A percentile compares a stretch with the other conserved stretches of the same genome.
Evolutionary conservation across 75 land plant genomes (phyloP).

Genomic region (Picea glauca): DNA sequence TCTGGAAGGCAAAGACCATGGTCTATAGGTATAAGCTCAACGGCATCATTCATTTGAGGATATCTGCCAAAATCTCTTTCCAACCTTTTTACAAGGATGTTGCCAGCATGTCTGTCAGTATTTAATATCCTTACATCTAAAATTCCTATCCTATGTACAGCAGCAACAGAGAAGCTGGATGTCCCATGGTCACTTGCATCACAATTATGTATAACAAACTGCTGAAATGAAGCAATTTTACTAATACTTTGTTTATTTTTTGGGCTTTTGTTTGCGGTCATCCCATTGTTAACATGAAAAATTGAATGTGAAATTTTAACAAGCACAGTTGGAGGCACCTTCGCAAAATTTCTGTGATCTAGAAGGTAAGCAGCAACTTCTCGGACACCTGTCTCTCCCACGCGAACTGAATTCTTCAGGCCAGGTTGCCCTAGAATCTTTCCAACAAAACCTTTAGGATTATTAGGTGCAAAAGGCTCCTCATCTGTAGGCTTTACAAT

Average conservation of each 20-base stretch:
- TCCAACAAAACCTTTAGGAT: slow-evolving; percentile 46
- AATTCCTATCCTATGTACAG: slow-evolving; percentile 50
- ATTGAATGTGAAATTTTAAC: slow-evolving; percentile 39
- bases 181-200: slow-evolving; percentile 50
- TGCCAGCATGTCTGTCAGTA: slow-evolving; percentile 54
- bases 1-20: slow-evolving; percentile 57
- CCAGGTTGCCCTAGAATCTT: slow-evolving; percentile 41
- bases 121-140: slow-evolving; percentile 45
- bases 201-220: slow-evolving; percentile 44
- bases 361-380: slow-evolving; percentile 52
- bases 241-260: slow-evolving; percentile 7
- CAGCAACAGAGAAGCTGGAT: slow-evolving; percentile 43
- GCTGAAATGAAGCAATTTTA: slow-evolving; percentile 50
- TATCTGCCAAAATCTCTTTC: slow-evolving; percentile 7
- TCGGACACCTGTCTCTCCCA: slow-evolving; percentile 46
- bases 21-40: slow-evolving; percentile 53
- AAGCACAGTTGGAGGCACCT: slow-evolving; percentile 44
- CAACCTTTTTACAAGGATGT: slow-evolving; percentile 26
- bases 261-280: slow-evolving; percentile 3
- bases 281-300: slow-evolving; percentile 26
- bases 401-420: slow-evolving; percentile 37
- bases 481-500: slow-evolving; percentile 50
- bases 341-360: slow-evolving; percentile 39
- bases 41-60: slow-evolving; percentile 15
- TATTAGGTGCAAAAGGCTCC: slow-evolving; percentile 51